Percentiles rank a stretch among this genome's conserved stretches.
Conservation (phyloP, 1,284 basidiomycete genomes). For the Ustilago cynodontis region DNA sequence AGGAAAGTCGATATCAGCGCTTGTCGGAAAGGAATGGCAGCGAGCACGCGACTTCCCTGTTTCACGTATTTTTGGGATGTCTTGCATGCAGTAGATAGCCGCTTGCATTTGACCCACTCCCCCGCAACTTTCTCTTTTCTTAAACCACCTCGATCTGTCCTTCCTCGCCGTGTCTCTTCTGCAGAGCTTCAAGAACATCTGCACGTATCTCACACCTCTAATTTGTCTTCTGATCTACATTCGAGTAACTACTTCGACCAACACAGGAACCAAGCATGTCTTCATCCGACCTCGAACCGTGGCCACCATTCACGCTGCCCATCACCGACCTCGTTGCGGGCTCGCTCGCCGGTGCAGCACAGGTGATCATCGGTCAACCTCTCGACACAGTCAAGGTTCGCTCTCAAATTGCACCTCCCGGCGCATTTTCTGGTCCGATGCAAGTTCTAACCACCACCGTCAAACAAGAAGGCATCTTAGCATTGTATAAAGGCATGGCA, state of each 20-base stretch:
- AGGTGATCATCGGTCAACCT: constrained; percentile 61
- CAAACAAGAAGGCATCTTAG: constrained; percentile 41
- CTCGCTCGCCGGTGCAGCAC: constrained; percentile 53
- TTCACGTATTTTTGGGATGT: constrained; percentile 6
- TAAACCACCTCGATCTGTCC: too few relatives aligned
- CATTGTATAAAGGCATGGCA: constrained; percentile 76
- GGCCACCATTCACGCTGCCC: constrained; percentile 57
- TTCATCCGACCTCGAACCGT: constrained; percentile 20
- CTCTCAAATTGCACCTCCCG: constrained; percentile 47
- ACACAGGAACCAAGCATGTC: not conserved
- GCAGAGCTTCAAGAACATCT: not conserved
- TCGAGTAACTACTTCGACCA: not conserved
- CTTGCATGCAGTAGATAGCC: constrained; percentile 20
- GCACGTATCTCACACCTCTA: too few relatives aligned
- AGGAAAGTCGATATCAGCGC: not conserved
- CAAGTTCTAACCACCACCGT: constrained; percentile 51
- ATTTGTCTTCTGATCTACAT: not conserved
- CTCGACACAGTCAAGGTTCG: constrained; percentile 60
- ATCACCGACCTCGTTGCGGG: constrained; percentile 54
- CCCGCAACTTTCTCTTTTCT: not conserved
- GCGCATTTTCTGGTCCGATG: constrained; percentile 52
- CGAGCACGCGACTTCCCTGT: not conserved
- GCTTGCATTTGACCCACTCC: not conserved
- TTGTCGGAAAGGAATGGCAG: not conserved
- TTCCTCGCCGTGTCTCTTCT: too few relatives aligned